These are phyloP conservation scores for Dichotomocladium elegans DNA, from an alignment of 371 early-diverging fungal species.

Conservation along the genomic window DNA sequence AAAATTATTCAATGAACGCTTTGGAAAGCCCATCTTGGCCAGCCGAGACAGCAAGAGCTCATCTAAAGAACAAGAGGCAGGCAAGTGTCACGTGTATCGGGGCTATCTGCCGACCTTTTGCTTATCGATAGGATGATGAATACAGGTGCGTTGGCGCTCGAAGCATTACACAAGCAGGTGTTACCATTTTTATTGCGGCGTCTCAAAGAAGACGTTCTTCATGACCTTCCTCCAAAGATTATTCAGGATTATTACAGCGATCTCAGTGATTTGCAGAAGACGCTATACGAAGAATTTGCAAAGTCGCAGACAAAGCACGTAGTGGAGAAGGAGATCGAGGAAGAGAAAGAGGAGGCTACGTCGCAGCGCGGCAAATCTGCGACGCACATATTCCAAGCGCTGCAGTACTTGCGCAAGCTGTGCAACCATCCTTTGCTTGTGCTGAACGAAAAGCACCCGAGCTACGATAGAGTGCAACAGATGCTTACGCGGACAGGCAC, in stretches of 20 bases:
- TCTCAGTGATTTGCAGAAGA: constrained; percentile 81
- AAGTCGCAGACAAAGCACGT: constrained; percentile 58
- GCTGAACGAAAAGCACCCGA: constrained; percentile 81
- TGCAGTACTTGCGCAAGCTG: constrained; percentile 94
- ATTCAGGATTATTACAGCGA: constrained; percentile 98
- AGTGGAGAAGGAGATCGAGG: constrained; percentile 47
- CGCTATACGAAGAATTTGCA: constrained; percentile 89
- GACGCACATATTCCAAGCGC: constrained; percentile 93
- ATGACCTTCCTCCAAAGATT: constrained; percentile 99
- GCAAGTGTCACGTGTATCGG: constrained; percentile 17
- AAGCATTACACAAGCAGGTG: constrained; percentile 95
- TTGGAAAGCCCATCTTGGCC: constrained; percentile 87
- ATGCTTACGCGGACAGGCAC: constrained; percentile 58
- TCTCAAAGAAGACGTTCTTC: constrained; percentile 97
- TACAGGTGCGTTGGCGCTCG: constrained; percentile 81
- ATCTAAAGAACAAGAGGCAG: constrained; percentile 76
- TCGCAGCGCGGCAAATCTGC: constrained; percentile 39
- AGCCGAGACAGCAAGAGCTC: constrained; percentile 87
- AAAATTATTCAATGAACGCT: constrained; percentile 81
- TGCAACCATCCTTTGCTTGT: constrained; percentile 95
- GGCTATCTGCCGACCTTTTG: background rate
- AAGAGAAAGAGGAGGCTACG: constrained; percentile 3
- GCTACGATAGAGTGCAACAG: constrained; percentile 63
- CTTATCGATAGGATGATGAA: too few species aligned
- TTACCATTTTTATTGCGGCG: constrained; percentile 97